A percentile compares a stretch with the other conserved stretches of the same genome.
Conservation (phyloP, 2,329 filamentous ascomycete species). For the Colletotrichum musicola region DNA sequence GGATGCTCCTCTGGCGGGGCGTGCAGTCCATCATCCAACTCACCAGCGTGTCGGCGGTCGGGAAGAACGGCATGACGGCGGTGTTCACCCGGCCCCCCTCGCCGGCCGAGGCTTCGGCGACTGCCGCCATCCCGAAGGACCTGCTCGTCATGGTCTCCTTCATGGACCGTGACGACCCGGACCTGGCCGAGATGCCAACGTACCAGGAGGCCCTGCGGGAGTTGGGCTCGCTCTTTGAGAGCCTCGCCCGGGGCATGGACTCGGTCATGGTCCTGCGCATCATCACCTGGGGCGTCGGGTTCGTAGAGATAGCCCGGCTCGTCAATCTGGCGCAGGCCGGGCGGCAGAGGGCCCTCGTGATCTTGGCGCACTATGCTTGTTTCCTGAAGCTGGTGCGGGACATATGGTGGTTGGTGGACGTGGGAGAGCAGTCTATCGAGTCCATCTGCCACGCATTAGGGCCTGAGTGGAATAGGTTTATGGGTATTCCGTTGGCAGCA, state of each 20-base stretch:
- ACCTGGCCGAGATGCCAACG: slow-evolving; percentile 52
- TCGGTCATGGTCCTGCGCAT: slow-evolving; percentile 61
- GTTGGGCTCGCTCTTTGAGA: slow-evolving; percentile 64
- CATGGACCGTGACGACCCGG: slow-evolving; percentile 56
- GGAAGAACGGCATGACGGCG: slow-evolving; percentile 56
- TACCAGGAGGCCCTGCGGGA: slow-evolving; percentile 62
- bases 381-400: slow-evolving; percentile 55
- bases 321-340: slow-evolving; percentile 56
- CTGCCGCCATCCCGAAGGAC: slow-evolving; percentile 57
- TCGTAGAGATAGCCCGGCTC: slow-evolving; percentile 49
- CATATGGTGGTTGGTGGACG: slow-evolving; percentile 40
- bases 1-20: slow-evolving; percentile 67
- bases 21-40: slow-evolving; percentile 62
- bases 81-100: slow-evolving; percentile 64
- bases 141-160: slow-evolving; percentile 63
- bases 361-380: slow-evolving; percentile 64
- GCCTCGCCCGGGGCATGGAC: slow-evolving; percentile 59
- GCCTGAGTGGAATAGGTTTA: neutral
- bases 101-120: slow-evolving; percentile 54
- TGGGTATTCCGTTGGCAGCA: neutral
- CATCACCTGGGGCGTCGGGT: slow-evolving; percentile 64
- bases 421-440: neutral
- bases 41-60: slow-evolving; percentile 45
- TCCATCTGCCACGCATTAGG: neutral
- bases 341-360: slow-evolving; percentile 61